phyloP scores from a whole-genome alignment of 768 basidiomycete genomes.

The Termitomyces sp. region DNA sequence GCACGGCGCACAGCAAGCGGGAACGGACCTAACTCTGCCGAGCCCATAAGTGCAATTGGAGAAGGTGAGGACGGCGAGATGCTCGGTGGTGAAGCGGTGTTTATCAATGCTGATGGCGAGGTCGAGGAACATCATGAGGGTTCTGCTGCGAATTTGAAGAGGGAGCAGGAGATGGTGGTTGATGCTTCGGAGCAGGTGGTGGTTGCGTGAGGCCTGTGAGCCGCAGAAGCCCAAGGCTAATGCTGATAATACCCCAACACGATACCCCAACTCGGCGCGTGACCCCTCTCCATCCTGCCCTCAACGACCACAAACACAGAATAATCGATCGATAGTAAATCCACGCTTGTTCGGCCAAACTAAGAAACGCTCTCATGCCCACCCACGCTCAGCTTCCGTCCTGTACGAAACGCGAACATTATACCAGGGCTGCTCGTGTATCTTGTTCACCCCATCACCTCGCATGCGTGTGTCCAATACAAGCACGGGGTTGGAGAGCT shows the following conservation, averaged over 20 bases:
- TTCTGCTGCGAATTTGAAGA: slow-evolving; percentile 2
- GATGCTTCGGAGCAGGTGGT: slow-evolving; percentile 12
- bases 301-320: not conserved
- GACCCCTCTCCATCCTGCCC: not conserved
- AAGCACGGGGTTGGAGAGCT: slow-evolving; percentile 26
- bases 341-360: not conserved
- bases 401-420: not conserved
- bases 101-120: slow-evolving; percentile 20
- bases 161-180: not conserved
- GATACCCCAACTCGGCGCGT: not conserved
- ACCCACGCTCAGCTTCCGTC: not conserved
- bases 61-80: slow-evolving; percentile 30
- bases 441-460: not conserved
- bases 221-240: slow-evolving; percentile 14
- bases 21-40: slow-evolving; percentile 25
- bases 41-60: slow-evolving; percentile 32
- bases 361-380: not conserved
- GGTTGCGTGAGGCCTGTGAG: slow-evolving; percentile 14
- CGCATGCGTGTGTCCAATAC: slow-evolving; percentile 2
- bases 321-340: not conserved
- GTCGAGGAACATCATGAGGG: slow-evolving; percentile 8
- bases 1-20: slow-evolving; percentile 26
- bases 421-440: not conserved
- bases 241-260: slow-evolving; percentile 9
- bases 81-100: slow-evolving; percentile 26